Base-by-base conservation (phyloP, 2,329 filamentous ascomycete species). In the Colletotrichum filicis region DNA sequence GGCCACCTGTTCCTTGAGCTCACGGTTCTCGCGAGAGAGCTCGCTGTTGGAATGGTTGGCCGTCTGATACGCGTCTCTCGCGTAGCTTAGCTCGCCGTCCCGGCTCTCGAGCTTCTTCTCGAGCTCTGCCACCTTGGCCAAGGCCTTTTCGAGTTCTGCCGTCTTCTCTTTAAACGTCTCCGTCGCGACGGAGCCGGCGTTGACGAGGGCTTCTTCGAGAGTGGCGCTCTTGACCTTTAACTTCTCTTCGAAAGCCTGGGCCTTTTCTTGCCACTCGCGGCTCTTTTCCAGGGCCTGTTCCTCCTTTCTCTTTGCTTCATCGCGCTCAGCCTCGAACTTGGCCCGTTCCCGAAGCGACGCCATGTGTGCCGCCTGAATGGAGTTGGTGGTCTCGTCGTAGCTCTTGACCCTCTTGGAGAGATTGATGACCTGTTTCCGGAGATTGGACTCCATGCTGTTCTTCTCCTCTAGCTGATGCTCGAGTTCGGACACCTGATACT, bases 51-150 rank as follows among this genome's bases (percentile, higher is more conserved):
- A 79, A 37, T 85, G 85, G 9, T 89, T 90, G 1, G 88, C 87
- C 26, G 87, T 84, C 76, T 92, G 91, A 76, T 93, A 94, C 11
- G 87, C 83, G 4, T 85, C 84, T 65, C 89, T 87, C 14, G 86
- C 82, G 76, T 91, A 94, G 1, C 91, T 88, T 30, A 87, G 82
- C 4, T 91, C 88, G 16, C 82, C 83, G 32, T 87, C 81, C 1
- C 79, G 74, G 16, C 76, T 76, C 3, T 76, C 74, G 3, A 81
- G 46, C 64, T 82, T 84, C 76, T 84, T 85, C 75, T 87, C 82
- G 4, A 85, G 77, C 6, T 76, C 72, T 4, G 84, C 80, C 5
- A 83, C 81, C 65, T 83, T 82, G 5, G 83, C 78, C 24, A 82
- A 82, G 1, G 81, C 79, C 67, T 80, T 81, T 52, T 86, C 84